Percentiles rank a stretch among this genome's conserved stretches.
These are phyloP conservation scores for Sporisorium sorghi DNA, from an alignment of 1,284 basidiomycete genomes.

Conservation along the genomic window DNA sequence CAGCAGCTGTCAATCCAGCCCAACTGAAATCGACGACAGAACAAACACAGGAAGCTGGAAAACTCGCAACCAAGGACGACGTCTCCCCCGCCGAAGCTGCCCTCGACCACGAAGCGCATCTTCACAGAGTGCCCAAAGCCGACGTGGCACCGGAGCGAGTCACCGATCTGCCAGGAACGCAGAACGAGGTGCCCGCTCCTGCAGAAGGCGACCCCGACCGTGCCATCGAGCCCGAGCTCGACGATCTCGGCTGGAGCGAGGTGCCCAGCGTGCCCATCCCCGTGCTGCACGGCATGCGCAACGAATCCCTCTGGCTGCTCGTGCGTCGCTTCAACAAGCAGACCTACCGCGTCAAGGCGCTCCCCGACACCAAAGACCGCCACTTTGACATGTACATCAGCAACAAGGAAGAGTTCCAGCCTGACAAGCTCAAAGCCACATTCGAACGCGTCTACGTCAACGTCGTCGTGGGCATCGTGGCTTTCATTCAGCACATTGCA, in stretches of 20 bases:
- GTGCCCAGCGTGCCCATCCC: constrained; percentile 57
- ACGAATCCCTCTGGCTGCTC: constrained; percentile 71
- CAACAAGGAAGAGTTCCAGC: constrained; percentile 72
- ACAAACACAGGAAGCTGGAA: constrained; percentile 31
- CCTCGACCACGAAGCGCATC: constrained; percentile 48
- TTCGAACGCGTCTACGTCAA: constrained; percentile 74
- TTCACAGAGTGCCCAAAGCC: constrained; percentile 47
- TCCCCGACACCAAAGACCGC: constrained; percentile 54
- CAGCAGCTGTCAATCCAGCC: constrained; percentile 24
- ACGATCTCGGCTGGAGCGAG: constrained; percentile 61
- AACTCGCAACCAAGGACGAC: constrained; percentile 21
- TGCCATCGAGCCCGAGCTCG: constrained; percentile 55
- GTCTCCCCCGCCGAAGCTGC: constrained; percentile 24
- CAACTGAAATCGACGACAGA: constrained; percentile 14
- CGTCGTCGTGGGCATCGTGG: constrained; percentile 72
- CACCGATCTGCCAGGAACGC: constrained; percentile 27
- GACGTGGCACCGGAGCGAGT: constrained; percentile 35
- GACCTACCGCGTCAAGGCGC: constrained; percentile 70
- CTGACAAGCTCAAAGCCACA: constrained; percentile 73
- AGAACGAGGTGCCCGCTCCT: constrained; percentile 40
- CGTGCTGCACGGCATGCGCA: constrained; percentile 69
- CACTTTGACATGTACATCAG: constrained; percentile 72
- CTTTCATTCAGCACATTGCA: constrained; percentile 72
- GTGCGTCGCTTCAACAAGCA: constrained; percentile 72
- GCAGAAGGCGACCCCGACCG: constrained; percentile 48